Evolutionary conservation across 2,329 filamentous ascomycete genomes (phyloP).

Genomic region (Aureobasidium sp.): DNA sequence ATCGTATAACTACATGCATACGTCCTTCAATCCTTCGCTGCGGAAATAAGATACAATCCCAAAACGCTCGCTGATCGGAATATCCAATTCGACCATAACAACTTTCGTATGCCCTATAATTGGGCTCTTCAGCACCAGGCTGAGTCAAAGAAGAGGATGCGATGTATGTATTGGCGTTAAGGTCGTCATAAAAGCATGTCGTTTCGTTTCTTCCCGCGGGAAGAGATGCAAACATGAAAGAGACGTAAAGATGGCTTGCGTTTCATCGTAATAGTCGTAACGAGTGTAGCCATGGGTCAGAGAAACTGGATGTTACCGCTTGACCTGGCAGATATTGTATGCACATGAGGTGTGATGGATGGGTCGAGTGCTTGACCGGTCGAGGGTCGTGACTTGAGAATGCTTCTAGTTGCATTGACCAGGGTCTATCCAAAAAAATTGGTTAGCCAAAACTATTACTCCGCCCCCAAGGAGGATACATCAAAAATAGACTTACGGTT

Average conservation of each 20-base stretch:
- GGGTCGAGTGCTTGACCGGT: not conserved
- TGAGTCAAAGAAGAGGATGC: not conserved
- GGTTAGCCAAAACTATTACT: not conserved
- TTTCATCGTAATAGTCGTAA: slow-evolving; percentile 1
- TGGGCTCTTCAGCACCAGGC: not conserved
- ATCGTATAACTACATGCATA: not conserved
- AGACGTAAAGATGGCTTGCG: not conserved
- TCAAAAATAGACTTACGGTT: slow-evolving; percentile 18
- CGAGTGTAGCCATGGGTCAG: not conserved
- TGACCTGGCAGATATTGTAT: not conserved
- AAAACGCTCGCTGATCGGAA: slow-evolving; percentile 5
- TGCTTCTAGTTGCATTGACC: slow-evolving; percentile 6
- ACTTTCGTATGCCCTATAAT: not conserved
- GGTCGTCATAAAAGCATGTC: not conserved
- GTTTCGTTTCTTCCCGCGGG: not conserved
- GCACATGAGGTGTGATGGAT: not conserved
- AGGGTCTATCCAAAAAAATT: not conserved
- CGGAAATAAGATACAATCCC: not conserved
- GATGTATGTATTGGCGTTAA: not conserved
- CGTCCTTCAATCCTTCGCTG: not conserved
- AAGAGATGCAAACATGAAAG: not conserved
- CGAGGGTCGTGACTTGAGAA: not conserved
- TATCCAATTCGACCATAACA: not conserved
- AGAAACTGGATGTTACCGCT: not conserved
- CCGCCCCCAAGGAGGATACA: not conserved